Conservation (phyloP, 352 stramenopile species). For the Thalassiosira livingstoniorum region DNA sequence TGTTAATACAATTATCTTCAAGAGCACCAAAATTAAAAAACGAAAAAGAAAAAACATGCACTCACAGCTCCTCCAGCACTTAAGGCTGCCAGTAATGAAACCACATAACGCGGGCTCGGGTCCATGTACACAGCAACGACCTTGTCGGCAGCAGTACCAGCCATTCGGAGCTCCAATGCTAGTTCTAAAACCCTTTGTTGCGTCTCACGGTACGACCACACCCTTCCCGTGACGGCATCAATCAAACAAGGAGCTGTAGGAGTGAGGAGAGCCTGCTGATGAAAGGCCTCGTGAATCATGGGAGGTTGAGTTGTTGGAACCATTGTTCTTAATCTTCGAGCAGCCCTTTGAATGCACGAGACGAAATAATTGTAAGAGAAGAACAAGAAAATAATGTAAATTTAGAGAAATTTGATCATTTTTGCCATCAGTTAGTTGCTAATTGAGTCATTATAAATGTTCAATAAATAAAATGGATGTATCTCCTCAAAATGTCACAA, state of each 20-base stretch:
- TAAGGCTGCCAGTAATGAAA: conserved; percentile 90
- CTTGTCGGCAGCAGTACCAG: conserved; percentile 31
- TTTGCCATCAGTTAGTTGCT: too few species aligned
- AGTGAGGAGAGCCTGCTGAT: conserved; percentile 76
- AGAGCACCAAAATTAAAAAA: conserved; percentile 1
- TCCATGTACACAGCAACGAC: conserved; percentile 90
- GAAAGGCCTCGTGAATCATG: conserved; percentile 49
- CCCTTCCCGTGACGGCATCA: conserved; percentile 28
- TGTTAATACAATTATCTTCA: background rate
- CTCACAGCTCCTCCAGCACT: conserved; percentile 86
- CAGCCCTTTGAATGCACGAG: too few species aligned
- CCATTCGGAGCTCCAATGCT: conserved; percentile 47
- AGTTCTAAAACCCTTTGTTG: conserved; percentile 60
- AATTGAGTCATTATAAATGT: too few species aligned
- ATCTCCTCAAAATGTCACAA: too few species aligned
- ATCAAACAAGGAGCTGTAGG: conserved; percentile 69
- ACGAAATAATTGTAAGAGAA: too few species aligned
- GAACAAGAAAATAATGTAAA: too few species aligned
- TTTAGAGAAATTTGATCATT: too few species aligned
- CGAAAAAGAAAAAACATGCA: conserved; percentile 3
- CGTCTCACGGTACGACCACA: conserved; percentile 42
- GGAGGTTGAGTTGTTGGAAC: conserved; percentile 14
- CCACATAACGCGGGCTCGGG: conserved; percentile 91
- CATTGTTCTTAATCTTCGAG: too few species aligned
- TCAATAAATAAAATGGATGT: too few species aligned